Evolutionary conservation across 2,329 filamentous ascomycete species (phyloP).

Genomic region (Diaporthe sp.): DNA sequence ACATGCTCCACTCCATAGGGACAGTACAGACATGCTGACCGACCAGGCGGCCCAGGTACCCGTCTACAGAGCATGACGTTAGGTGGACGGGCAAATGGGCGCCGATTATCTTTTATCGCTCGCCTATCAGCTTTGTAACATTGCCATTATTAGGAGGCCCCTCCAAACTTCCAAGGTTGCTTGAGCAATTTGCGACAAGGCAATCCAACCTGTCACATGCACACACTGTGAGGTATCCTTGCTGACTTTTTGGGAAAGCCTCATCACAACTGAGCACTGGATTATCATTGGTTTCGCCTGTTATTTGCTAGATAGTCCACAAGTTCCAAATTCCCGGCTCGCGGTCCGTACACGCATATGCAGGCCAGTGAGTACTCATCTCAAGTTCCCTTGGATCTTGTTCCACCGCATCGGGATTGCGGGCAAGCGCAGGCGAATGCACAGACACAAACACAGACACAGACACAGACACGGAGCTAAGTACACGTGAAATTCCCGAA

Average conservation of each 20-base stretch:
- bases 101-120: constrained; percentile 8
- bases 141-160: background rate
- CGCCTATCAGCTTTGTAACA: constrained; percentile 15
- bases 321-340: background rate
- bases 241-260: background rate
- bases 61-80: constrained; percentile 8
- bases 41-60: background rate
- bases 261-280: background rate
- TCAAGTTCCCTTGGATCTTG: background rate
- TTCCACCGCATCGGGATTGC: constrained; percentile 28
- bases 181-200: background rate
- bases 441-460: constrained; percentile 14
- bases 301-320: background rate
- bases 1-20: background rate
- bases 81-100: background rate
- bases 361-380: constrained; percentile 12
- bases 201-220: background rate
- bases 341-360: background rate
- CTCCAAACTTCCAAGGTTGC: background rate
- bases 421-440: constrained; percentile 24
- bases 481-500: constrained; percentile 16
- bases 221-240: background rate
- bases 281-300: background rate
- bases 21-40: background rate
- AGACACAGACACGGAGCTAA: background rate